phyloP scores from a whole-genome alignment of 1,284 basidiomycete genomes.

The Mycena citricolor region DNA sequence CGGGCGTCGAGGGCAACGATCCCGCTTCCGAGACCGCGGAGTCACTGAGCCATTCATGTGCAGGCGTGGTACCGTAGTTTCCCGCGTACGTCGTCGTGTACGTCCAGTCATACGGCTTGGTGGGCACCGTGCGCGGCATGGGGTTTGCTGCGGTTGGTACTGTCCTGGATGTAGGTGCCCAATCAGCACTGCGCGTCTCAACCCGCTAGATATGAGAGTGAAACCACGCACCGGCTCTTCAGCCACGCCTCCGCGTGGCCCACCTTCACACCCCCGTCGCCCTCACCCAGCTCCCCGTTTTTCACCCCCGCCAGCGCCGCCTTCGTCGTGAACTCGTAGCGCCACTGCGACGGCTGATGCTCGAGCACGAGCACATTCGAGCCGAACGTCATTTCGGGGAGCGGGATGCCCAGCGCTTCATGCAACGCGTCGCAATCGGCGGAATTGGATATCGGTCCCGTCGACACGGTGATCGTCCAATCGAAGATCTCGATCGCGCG shows the following conservation, averaged over 20 bases:
- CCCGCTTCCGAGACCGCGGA: slow-evolving; percentile 22
- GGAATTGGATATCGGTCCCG: slow-evolving; percentile 76
- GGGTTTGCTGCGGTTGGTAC: slow-evolving; percentile 62
- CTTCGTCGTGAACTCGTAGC: slow-evolving; percentile 67
- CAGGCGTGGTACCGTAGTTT: slow-evolving; percentile 33
- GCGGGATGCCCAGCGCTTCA: slow-evolving; percentile 65
- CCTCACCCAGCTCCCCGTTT: slow-evolving; percentile 71
- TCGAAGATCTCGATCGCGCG: slow-evolving; percentile 62
- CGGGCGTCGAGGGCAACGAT: slow-evolving; percentile 11
- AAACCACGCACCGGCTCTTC: slow-evolving; percentile 68
- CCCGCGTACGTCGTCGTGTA: slow-evolving; percentile 91
- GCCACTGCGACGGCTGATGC: slow-evolving; percentile 62
- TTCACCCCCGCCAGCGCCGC: slow-evolving; percentile 77
- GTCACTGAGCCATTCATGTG: slow-evolving; percentile 8
- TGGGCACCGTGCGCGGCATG: slow-evolving; percentile 70
- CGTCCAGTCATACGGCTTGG: slow-evolving; percentile 97
- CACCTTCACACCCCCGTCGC: slow-evolving; percentile 91
- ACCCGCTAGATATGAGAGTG: slow-evolving; percentile 12
- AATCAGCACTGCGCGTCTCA: slow-evolving; percentile 21
- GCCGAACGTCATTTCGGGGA: slow-evolving; percentile 98
- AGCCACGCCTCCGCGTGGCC: slow-evolving; percentile 94
- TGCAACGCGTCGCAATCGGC: slow-evolving; percentile 71
- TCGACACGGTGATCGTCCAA: slow-evolving; percentile 67
- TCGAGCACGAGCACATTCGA: slow-evolving; percentile 75
- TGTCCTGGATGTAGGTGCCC: slow-evolving; percentile 54